Conservation (phyloP, 2,329 filamentous ascomycete genomes). For the Stromatinia cepivora region DNA sequence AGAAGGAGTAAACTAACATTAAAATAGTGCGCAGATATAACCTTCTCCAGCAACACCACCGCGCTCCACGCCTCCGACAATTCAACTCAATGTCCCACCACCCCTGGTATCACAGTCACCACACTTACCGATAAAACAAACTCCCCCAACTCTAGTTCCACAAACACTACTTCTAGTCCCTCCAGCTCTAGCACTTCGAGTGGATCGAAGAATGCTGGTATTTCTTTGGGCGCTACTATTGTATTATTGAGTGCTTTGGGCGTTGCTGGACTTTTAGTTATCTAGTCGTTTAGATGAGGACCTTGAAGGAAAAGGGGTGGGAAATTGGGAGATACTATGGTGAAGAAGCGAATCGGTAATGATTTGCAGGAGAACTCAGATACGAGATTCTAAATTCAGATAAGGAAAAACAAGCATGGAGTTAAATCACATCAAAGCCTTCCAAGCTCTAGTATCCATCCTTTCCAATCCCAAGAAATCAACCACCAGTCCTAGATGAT, state of each 20-base stretch:
- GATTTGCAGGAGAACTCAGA: neutral
- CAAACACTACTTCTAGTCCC: neutral
- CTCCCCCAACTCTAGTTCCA: neutral
- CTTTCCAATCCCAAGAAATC: neutral
- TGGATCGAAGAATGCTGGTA: neutral
- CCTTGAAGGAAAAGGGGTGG: neutral
- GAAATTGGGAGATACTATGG: neutral
- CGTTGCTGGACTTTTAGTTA: neutral
- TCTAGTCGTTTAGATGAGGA: neutral
- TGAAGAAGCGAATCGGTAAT: neutral
- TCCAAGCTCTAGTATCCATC: neutral
- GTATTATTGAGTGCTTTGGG: neutral
- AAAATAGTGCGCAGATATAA: slow-evolving; percentile 20
- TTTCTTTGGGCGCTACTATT: neutral
- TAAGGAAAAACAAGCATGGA: neutral
- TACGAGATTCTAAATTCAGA: neutral
- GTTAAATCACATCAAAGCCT: neutral
- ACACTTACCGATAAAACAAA: neutral
- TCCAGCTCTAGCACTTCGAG: neutral
- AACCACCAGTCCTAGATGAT: neutral
- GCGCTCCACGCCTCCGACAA: neutral
- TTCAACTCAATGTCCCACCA: slow-evolving; percentile 12
- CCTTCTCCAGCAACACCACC: slow-evolving; percentile 9
- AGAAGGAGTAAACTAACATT: neutral
- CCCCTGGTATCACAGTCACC: neutral